Conservation (phyloP, 1,284 basidiomycete genomes). For the Cryptococcus amylolentus region DNA sequence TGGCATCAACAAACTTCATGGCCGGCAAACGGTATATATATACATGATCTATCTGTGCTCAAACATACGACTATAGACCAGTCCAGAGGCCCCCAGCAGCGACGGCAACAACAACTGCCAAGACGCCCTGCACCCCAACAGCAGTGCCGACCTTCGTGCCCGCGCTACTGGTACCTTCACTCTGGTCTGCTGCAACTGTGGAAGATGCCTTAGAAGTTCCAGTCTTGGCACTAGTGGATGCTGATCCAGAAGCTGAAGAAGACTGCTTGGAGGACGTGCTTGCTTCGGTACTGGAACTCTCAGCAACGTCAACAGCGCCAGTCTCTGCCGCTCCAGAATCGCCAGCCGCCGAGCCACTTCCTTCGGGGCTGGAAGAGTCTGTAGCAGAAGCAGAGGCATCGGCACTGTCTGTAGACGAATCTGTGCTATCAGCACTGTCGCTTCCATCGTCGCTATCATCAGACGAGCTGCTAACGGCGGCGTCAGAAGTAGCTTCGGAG, state of each 20-base stretch:
- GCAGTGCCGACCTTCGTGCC: constrained; percentile 1
- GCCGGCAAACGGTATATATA: background rate
- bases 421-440: background rate
- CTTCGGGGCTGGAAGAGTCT: background rate
- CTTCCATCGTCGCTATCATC: background rate
- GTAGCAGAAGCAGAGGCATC: background rate
- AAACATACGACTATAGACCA: constrained; percentile 1
- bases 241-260: too few relatives aligned
- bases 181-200: background rate
- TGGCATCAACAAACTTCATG: background rate
- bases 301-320: background rate
- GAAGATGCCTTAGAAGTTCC: background rate
- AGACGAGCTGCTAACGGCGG: background rate
- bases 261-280: too few relatives aligned
- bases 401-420: background rate
- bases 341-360: background rate
- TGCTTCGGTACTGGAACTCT: background rate
- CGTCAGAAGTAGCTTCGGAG: background rate
- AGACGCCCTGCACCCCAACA: background rate
- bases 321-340: background rate
- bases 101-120: background rate
- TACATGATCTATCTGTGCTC: background rate
- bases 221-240: background rate
- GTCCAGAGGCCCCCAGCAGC: constrained; percentile 4
- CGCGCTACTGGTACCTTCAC: constrained; percentile 4